Percentiles rank a stretch among this genome's conserved stretches.
These are phyloP conservation scores for Flaveria robusta DNA, from an alignment of 129 eudicot species.

Conservation along the genomic window DNA sequence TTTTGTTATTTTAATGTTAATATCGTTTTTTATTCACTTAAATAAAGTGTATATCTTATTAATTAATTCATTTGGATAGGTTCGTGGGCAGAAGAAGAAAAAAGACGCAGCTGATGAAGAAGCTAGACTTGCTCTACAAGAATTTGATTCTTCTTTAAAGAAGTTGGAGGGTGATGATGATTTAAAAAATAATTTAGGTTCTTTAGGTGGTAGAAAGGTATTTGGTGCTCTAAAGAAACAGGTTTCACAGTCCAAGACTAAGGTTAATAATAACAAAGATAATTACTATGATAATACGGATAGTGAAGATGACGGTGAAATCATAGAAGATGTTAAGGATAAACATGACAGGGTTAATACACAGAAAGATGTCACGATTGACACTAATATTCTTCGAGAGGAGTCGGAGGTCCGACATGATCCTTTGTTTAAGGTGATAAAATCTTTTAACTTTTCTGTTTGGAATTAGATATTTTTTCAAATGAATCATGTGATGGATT, in stretches of 20 bases:
- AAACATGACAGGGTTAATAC: constrained; percentile 36
- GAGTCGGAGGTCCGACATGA: constrained; percentile 64
- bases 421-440: constrained; percentile 66
- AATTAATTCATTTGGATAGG: constrained; percentile 43
- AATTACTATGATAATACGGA: constrained; percentile 68
- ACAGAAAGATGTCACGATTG: constrained; percentile 51
- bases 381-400: constrained; percentile 66
- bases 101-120: constrained; percentile 89
- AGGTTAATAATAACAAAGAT: constrained; percentile 48
- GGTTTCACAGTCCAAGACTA: constrained; percentile 44
- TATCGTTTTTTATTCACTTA: neutral
- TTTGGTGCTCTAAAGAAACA: constrained; percentile 71
- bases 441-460: constrained; percentile 12
- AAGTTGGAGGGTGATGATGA: constrained; percentile 53
- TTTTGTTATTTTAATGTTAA: constrained; percentile 18
- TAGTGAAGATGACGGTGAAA: constrained; percentile 68
- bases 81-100: constrained; percentile 76
- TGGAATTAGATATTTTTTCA: neutral
- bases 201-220: constrained; percentile 68
- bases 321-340: constrained; percentile 41
- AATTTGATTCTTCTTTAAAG: constrained; percentile 63
- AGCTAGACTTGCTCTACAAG: constrained; percentile 82
- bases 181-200: constrained; percentile 30
- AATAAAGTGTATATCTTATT: neutral
- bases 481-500: neutral